Conservation (phyloP, 805 yeast species). For the Starmerella powellii region DNA sequence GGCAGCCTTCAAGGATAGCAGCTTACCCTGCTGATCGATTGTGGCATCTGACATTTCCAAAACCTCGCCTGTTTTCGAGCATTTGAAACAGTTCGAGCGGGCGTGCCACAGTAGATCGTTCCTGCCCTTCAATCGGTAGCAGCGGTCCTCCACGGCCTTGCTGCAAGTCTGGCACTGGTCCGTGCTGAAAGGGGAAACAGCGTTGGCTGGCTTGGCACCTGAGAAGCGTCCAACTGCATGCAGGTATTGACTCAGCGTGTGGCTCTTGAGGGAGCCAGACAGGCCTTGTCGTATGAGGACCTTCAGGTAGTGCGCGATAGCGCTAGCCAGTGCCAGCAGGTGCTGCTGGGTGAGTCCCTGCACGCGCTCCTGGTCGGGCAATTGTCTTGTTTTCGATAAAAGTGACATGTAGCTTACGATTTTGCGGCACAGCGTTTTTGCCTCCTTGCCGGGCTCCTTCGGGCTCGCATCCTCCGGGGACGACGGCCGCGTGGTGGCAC, state of each 20-base stretch:
- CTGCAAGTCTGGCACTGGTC: conserved; percentile 66
- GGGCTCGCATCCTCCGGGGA: not conserved
- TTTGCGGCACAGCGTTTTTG: conserved; percentile 78
- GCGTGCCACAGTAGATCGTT: conserved; percentile 67
- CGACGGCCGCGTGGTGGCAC: not conserved
- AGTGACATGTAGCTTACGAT: conserved; percentile 80
- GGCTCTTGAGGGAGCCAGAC: conserved; percentile 58
- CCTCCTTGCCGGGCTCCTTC: conserved; percentile 40
- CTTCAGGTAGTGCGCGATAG: conserved; percentile 85
- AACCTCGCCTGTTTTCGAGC: conserved; percentile 32
- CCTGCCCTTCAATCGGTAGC: conserved; percentile 38
- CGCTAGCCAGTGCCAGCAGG: conserved; percentile 69
- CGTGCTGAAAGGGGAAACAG: conserved; percentile 36
- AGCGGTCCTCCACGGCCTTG: conserved; percentile 73
- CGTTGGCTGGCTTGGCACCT: conserved; percentile 36
- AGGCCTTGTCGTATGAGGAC: conserved; percentile 71
- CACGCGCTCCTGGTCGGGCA: conserved; percentile 14
- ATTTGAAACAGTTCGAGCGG: conserved; percentile 45
- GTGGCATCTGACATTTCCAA: conserved; percentile 8
- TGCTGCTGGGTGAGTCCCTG: conserved; percentile 26
- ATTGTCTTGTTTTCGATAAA: conserved; percentile 45
- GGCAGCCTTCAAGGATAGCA: not conserved
- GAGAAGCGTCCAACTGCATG: conserved; percentile 29
- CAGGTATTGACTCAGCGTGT: conserved; percentile 53
- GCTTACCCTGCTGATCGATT: conserved; percentile 5